Base-by-base conservation (phyloP, 345 rosid genomes). In the Noccaea bulbosa region DNA sequence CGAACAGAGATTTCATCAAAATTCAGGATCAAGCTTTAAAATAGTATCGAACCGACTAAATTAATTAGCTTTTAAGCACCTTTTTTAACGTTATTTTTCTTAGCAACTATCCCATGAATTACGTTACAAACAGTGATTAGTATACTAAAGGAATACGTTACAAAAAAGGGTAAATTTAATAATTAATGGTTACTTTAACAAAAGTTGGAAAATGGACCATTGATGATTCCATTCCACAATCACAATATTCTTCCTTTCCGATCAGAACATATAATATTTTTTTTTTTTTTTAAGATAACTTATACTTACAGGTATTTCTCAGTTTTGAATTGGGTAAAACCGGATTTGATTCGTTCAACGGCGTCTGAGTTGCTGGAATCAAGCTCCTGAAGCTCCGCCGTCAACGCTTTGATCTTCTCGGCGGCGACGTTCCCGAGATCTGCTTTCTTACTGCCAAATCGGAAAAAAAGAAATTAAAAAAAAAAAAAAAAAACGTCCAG, bases 301-400 rank as follows among this genome's bases (percentile, higher is more conserved):
- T n/a, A n/a, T n/a, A n/a, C 96, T 40, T 76, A 95, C 99, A 85
- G 83, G 52, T 67, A 92, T 83, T 84, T 92, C 84, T 88, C 85
- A 1, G 71, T 79, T 85, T 83, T 95, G 81, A 95, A 95, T 30
- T 82, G 86, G 10, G 41, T 32, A 79, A 95, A 95, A 45, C 99
- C 99, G 70, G 87, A 30, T 57, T 80, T 89, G 47, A 95, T 78
- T 71, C 87, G 73, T 67, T 78, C 76, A 15, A 75, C 75, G 37
- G 99, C 86, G 78, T 90, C 81, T 14, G 79, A 78, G 37, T 71
- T 76, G 1, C 34, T 62, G 33, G 85, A 75, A 24, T 63, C 82
- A 39, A 84, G 70, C 5, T 80, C 85, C 76, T 78, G 79, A 37
- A 95, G 79, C 76, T 90, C 99, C 37, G 86, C 87, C 58, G 94